Percentiles rank a stretch among this genome's conserved stretches.
These are phyloP conservation scores for Perkinsus chesapeaki DNA, from an alignment of 169 alveolate genomes.

Conservation along the genomic window DNA sequence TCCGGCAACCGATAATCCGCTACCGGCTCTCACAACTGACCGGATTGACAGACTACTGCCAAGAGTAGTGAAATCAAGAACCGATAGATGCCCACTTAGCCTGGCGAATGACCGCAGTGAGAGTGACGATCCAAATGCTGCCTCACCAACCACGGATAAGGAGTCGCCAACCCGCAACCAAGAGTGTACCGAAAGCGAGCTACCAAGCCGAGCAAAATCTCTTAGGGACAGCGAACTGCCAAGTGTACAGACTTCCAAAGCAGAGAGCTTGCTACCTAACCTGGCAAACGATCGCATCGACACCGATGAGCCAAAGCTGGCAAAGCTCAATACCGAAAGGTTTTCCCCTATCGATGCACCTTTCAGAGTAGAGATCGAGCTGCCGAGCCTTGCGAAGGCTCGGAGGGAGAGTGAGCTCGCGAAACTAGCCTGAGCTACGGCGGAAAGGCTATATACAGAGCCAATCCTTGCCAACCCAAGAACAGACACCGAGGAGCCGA, in stretches of 20 bases:
- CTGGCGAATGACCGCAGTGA: neutral
- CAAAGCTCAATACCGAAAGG: conserved; percentile 15
- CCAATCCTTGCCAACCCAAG: conserved; percentile 16
- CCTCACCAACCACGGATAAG: neutral
- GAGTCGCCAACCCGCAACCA: neutral
- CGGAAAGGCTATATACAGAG: neutral
- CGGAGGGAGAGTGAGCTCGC: conserved; percentile 16
- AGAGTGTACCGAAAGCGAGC: conserved; percentile 5
- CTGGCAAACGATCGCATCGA: conserved; percentile 23
- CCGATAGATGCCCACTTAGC: neutral
- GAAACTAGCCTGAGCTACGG: conserved; percentile 9
- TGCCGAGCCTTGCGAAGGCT: conserved; percentile 16
- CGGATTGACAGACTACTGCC: neutral
- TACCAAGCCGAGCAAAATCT: conserved; percentile 15
- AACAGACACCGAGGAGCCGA: neutral
- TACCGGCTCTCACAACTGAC: neutral
- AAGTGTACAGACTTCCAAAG: conserved; percentile 12
- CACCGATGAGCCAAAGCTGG: conserved; percentile 10
- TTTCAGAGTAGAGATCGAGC: conserved; percentile 12
- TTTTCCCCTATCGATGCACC: conserved; percentile 12
- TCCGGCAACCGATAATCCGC: neutral
- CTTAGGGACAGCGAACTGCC: conserved; percentile 12
- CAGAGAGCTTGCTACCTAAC: neutral
- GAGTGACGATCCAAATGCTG: neutral
- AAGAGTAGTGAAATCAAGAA: neutral